Base-by-base conservation (phyloP, 805 yeast genomes). In the Candida sanyiensis region DNA sequence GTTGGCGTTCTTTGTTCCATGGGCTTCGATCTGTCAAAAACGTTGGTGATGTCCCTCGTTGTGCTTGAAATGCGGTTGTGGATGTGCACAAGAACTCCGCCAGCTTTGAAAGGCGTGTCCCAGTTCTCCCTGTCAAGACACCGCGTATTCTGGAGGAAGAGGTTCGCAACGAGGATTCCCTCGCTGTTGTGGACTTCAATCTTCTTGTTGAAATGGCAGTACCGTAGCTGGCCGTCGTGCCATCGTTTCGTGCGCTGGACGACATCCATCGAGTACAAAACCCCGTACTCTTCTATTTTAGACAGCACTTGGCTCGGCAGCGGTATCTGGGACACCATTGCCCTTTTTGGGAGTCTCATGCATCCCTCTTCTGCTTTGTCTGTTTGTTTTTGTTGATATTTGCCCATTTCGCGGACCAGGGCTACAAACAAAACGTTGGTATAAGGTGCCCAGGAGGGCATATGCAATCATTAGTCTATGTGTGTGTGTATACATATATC, bases 211-310 rank as follows among this genome's bases (percentile, higher is more conserved):
- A 47, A 35, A 29, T 38, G 47, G 42, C 35, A 52, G 42, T 36
- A 47, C 19, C 41, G 44, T 9, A 51, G 39, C 31, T 26, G 41
- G 7, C 59, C 59, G 21, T 55, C 59, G 13, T 37, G 30, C 57
- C 58, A 55, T 13, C 38, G 28, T 43, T 52, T 52, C 13, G 44
- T 27, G 44, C 47, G 48, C 37, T 55, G 54, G 0, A 35, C 26
- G 16, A 51, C 18, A 24, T 53, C 45, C 18, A 36, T n/a, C 1
- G 59, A 48, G 42, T 39, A 55, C 20, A 52, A 40, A 5, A 44
- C 39, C 17, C 31, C 28, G 30, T 48, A 55, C 46, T 49, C 56
- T 4, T 22, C 17, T n/a, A 50, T 35, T 34, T 50, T 53, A 1
- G 57, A 52, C 3, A 48, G 38, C 23, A 51, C 39, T 32, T 31